Evolutionary conservation across 805 yeast genomes (phyloP).

Genomic region (Wickerhamiella vanderwaltii): DNA sequence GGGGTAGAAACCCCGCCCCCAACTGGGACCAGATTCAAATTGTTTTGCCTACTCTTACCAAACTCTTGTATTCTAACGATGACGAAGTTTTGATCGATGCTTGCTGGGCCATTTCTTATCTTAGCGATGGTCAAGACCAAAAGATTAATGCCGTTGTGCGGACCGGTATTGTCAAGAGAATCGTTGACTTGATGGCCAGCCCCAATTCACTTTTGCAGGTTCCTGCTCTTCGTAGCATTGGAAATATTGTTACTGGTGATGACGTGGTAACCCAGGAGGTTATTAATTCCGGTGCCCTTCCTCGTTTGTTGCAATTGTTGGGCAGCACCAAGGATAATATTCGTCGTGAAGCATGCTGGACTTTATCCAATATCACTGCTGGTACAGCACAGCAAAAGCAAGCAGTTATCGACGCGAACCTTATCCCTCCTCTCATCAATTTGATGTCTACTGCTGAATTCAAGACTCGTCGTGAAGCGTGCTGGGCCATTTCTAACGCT

Average conservation of each 20-base stretch:
- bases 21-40: conserved; percentile 80
- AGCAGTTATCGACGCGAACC: conserved; percentile 88
- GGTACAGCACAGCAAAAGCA: conserved; percentile 93
- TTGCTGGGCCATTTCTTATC: conserved; percentile 95
- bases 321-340: conserved; percentile 80
- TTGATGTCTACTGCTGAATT: conserved; percentile 72
- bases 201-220: conserved; percentile 82
- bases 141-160: conserved; percentile 96
- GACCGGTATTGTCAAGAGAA: conserved; percentile 85
- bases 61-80: conserved; percentile 80
- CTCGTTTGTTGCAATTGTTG: conserved; percentile 69
- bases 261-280: conserved; percentile 92
- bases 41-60: conserved; percentile 85
- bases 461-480: conserved; percentile 95
- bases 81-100: conserved; percentile 93
- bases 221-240: conserved; percentile 94
- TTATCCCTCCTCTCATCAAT: conserved; percentile 82
- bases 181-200: conserved; percentile 81
- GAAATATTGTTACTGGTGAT: conserved; percentile 95
- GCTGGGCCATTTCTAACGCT: conserved; percentile 98
- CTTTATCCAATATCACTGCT: conserved; percentile 94
- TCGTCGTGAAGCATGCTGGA: conserved; percentile 98
- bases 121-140: conserved; percentile 84
- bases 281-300: conserved; percentile 82
- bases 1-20: conserved; percentile 95